Base-by-base conservation (phyloP, 108 stramenopile species). In the Skeletonema marinoi region DNA sequence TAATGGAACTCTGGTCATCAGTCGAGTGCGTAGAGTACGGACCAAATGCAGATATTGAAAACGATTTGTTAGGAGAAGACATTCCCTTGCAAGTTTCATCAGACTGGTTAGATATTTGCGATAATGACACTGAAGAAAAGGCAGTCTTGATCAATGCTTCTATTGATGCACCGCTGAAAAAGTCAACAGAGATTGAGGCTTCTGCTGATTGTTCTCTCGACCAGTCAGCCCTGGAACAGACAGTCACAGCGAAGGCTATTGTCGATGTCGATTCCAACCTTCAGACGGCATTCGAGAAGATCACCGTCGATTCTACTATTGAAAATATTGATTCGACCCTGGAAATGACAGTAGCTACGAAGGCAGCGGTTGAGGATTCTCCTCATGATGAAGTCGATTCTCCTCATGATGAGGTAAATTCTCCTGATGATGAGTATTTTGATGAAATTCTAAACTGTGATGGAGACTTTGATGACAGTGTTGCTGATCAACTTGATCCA, bases 1-100 rank as follows among this genome's bases (percentile, higher is more conserved):
- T 79, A 48, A 73, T 72, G 67, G 78, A 79, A 50, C 54, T 79
- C 10, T 79, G 78, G 78, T 72, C 78, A 44, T 54, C 71, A 31
- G 78, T 79, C 13, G 78, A 79, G 32, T 31, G 71, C 54, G 11
- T 67, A 6, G 61, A 68, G 13, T 32, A 61, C 21, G 46, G 41
- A 3, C 25, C 56, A 25, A 50, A 30, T 62, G 60, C 50, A 4
- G 16, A 16, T 21, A 32, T 44, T 32, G 78, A 73, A 50, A 61
- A 68, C n/a, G 66, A 68, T 16, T 68, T 79, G 48, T 11, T 73
- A 17, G 78, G 78, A 29, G 71, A 79, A 62, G 66, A 79, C 12
- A 4, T n/a, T n/a, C 67, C 71, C 10, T 56, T 73, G 32, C 41
- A 68, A 44, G 71, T 59, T 38, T 72, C 64, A 4, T 58, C 39